These are phyloP conservation scores for Isochrysis galbana DNA, from an alignment of 78 protist species.

Conservation along the genomic window DNA sequence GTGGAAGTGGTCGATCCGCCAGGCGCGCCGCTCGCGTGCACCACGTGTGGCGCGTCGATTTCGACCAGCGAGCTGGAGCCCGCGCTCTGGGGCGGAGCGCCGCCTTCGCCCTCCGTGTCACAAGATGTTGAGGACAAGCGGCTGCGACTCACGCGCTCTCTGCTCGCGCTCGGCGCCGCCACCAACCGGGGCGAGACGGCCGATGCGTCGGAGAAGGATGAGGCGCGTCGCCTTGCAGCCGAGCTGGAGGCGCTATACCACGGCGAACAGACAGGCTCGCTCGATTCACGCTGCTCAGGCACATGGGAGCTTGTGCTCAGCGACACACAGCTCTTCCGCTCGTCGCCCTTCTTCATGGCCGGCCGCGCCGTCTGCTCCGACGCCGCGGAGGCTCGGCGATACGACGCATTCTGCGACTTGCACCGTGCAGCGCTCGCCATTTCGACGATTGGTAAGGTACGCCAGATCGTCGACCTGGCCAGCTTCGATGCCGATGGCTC, in stretches of 20 bases:
- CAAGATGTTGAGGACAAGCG: no score
- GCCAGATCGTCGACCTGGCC: not conserved
- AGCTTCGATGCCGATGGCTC: not conserved
- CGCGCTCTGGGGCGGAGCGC: no score
- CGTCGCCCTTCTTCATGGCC: slow-evolving; percentile 12
- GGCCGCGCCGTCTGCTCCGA: not conserved
- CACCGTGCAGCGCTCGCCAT: slow-evolving; percentile 13
- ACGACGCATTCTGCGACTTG: slow-evolving; percentile 9
- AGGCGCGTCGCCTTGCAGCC: not conserved
- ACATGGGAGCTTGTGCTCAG: slow-evolving; percentile 1
- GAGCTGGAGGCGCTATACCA: not conserved
- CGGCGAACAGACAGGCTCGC: not conserved
- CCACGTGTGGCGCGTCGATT: no score
- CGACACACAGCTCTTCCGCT: slow-evolving; percentile 8
- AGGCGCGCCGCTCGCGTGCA: no score
- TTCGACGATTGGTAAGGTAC: not conserved
- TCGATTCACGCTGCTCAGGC: not conserved
- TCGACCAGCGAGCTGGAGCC: no score
- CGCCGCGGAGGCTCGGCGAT: not conserved
- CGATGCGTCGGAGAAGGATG: not conserved
- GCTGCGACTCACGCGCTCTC: no score
- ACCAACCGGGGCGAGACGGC: not conserved
- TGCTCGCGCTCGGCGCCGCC: not conserved
- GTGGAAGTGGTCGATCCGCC: no score
- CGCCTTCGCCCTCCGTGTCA: no score